phyloP scores from a whole-genome alignment of 2,329 filamentous ascomycete genomes.

The Cercospora zeae-maydis region DNA sequence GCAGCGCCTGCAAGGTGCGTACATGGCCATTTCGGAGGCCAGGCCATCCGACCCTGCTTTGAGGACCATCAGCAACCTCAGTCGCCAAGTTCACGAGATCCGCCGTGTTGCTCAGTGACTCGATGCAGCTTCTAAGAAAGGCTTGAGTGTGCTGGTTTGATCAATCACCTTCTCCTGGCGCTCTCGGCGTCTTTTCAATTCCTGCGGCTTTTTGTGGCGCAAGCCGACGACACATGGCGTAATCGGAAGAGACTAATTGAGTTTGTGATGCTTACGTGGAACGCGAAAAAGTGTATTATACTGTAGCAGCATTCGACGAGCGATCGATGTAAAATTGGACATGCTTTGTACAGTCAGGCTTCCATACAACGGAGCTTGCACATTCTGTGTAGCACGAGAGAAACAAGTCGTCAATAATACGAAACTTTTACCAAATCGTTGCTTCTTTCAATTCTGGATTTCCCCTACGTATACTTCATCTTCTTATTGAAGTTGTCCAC shows the following conservation, averaged over 20 bases:
- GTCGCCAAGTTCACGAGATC: slow-evolving; percentile 30
- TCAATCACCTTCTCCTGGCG: not conserved
- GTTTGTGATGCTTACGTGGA: not conserved
- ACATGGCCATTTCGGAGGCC: slow-evolving; percentile 54
- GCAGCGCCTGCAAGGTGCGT: slow-evolving; percentile 54
- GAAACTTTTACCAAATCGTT: not conserved
- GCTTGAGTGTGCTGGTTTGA: slow-evolving; percentile 11
- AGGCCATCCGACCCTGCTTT: slow-evolving; percentile 49
- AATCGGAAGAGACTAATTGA: not conserved
- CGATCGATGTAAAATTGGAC: not conserved
- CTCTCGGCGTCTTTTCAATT: not conserved
- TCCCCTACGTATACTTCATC: slow-evolving; percentile 21
- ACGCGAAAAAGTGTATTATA: not conserved
- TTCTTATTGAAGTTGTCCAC: slow-evolving; percentile 42
- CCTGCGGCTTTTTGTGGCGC: not conserved
- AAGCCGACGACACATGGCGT: no score
- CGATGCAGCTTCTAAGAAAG: slow-evolving; percentile 12
- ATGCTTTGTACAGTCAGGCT: slow-evolving; percentile 1
- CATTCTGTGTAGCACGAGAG: not conserved
- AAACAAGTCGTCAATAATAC: not conserved
- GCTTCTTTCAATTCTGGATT: not conserved
- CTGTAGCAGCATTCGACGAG: not conserved
- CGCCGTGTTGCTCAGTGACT: slow-evolving; percentile 24
- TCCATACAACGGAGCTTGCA: not conserved
- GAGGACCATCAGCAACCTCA: slow-evolving; percentile 31